phyloP scores from a whole-genome alignment of 176 grass and related monocot genomes.

The Oryza longistaminata region DNA sequence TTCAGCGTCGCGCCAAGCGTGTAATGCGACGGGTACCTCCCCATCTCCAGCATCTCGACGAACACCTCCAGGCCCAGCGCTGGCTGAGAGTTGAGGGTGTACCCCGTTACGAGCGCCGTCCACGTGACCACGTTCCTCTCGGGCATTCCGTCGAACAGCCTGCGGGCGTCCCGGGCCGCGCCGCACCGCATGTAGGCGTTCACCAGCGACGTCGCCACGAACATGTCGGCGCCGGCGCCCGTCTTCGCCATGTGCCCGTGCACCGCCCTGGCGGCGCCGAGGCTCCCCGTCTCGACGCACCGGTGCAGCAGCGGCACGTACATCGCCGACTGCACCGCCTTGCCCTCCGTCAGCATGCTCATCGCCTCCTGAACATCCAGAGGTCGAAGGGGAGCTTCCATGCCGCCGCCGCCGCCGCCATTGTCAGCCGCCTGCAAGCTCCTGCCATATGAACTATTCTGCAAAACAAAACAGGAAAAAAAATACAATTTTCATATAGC shows the following conservation, averaged over 20 bases:
- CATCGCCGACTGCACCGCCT: conserved; percentile 43
- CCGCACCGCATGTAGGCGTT: conserved; percentile 60
- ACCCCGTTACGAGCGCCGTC: conserved; percentile 60
- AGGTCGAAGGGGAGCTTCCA: conserved; percentile 21
- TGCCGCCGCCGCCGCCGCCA: background rate
- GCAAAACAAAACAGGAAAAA: background rate
- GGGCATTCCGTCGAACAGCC: conserved; percentile 45
- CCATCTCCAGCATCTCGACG: conserved; percentile 50
- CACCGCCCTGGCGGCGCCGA: conserved; percentile 35
- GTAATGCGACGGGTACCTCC: conserved; percentile 57
- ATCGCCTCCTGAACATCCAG: conserved; percentile 53
- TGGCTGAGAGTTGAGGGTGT: conserved; percentile 50
- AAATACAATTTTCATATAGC: background rate
- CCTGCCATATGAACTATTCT: conserved; percentile 39
- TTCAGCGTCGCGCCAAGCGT: conserved; percentile 57
- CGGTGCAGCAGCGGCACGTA: conserved; percentile 67
- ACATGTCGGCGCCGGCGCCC: conserved; percentile 44
- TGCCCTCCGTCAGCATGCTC: conserved; percentile 50
- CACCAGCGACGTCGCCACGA: conserved; percentile 54
- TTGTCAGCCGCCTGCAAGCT: conserved; percentile 20
- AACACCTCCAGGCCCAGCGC: conserved; percentile 43
- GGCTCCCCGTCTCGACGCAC: conserved; percentile 40
- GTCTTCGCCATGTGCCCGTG: conserved; percentile 71
- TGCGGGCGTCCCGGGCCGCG: conserved; percentile 27
- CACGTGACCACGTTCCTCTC: conserved; percentile 66